These are phyloP conservation scores for Protomyces arabidopsidicola DNA, from an alignment of 1,139 yeast species.

Conservation along the genomic window DNA sequence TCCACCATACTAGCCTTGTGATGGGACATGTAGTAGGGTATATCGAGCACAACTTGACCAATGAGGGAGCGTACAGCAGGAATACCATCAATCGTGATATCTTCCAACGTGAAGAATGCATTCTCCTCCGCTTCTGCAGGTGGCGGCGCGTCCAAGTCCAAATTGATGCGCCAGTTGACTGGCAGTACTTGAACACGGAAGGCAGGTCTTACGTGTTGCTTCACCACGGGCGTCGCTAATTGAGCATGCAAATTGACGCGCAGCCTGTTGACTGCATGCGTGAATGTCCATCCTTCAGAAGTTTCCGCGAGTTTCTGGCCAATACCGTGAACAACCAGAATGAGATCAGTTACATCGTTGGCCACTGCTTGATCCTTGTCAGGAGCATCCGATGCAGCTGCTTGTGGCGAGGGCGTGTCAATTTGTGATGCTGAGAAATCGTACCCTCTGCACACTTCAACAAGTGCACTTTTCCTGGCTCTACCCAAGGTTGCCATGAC, in stretches of 20 bases:
- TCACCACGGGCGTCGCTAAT: conserved; percentile 36
- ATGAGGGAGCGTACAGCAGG: conserved; percentile 68
- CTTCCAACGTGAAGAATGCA: conserved; percentile 57
- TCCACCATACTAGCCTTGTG: conserved; percentile 59
- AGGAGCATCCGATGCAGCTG: background rate
- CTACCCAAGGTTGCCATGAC: conserved; percentile 11
- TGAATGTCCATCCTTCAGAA: conserved; percentile 76
- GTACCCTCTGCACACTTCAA: conserved; percentile 19
- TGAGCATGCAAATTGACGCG: conserved; percentile 45
- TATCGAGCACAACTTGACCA: conserved; percentile 83
- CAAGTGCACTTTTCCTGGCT: background rate
- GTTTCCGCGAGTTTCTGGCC: conserved; percentile 82
- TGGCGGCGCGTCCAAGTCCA: conserved; percentile 37
- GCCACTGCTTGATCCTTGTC: conserved; percentile 13
- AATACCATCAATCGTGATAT: conserved; percentile 76
- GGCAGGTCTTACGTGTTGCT: conserved; percentile 34
- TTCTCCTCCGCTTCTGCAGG: conserved; percentile 24
- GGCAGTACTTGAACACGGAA: conserved; percentile 41
- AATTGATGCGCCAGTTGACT: conserved; percentile 44
- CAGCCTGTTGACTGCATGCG: conserved; percentile 73
- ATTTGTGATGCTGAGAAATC: conserved; percentile 4
- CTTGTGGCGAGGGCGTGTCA: background rate
- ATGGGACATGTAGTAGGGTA: conserved; percentile 75
- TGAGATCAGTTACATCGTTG: conserved; percentile 41
- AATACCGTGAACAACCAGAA: conserved; percentile 86